Conservation (phyloP, 164 flowering plant genomes). For the Vitis rupestris region DNA sequence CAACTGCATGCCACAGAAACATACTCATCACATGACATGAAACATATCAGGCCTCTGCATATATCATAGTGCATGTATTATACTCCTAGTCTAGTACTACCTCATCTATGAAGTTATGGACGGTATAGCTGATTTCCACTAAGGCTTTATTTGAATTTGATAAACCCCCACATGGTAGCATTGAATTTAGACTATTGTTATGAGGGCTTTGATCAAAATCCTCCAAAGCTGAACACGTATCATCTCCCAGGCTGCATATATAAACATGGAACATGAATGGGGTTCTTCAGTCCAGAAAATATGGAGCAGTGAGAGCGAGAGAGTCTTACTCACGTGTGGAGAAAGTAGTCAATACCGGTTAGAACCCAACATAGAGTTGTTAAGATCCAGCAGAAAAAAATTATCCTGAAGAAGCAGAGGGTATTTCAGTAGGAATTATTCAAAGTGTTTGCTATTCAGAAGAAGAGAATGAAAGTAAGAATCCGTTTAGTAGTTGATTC, state of each 20-base stretch:
- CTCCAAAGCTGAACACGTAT: conserved; percentile 49
- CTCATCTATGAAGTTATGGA: conserved; percentile 41
- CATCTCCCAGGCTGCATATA: conserved; percentile 44
- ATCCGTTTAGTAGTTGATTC: no score
- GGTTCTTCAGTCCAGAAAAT: no score
- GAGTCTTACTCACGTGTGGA: conserved; percentile 40
- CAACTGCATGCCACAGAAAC: conserved; percentile 30
- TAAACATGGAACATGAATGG: no score
- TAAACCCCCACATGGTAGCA: conserved; percentile 42
- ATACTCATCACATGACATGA: background rate
- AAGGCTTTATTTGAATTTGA: conserved; percentile 22
- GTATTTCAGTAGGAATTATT: no score
- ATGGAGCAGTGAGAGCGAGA: no score
- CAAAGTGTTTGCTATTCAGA: no score
- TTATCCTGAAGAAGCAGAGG: conserved; percentile 35
- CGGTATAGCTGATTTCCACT: conserved; percentile 28
- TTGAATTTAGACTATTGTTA: conserved; percentile 31
- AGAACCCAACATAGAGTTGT: conserved; percentile 53
- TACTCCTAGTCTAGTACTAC: conserved; percentile 13
- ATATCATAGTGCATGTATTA: no score
- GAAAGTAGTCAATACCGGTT: conserved; percentile 58
- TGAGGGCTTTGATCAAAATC: conserved; percentile 38
- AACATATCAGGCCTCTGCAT: background rate
- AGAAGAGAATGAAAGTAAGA: no score
- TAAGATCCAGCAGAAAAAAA: conserved; percentile 53